Percentiles rank a stretch among this genome's conserved stretches.
phyloP scores from a whole-genome alignment of 2,329 filamentous ascomycete species.

The Penicillium glabrum region DNA sequence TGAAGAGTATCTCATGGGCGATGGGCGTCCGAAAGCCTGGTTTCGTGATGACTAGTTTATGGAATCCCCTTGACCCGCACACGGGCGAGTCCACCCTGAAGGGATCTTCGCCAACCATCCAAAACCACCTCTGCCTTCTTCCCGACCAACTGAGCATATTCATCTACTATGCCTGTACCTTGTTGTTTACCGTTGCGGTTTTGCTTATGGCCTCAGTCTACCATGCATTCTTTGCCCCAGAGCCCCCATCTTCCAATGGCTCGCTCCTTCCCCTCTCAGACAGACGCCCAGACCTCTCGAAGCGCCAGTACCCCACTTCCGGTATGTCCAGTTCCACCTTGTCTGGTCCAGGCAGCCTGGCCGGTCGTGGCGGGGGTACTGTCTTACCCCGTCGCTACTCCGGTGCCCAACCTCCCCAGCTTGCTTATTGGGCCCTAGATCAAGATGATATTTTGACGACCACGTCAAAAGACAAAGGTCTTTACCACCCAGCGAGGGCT shows the following conservation, averaged over 20 bases:
- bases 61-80: constrained; percentile 75
- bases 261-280: constrained; percentile 33
- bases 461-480: constrained; percentile 30
- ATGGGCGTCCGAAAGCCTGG: constrained; percentile 91
- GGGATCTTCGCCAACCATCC: constrained; percentile 58
- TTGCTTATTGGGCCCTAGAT: constrained; percentile 24
- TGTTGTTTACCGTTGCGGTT: constrained; percentile 52
- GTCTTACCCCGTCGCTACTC: constrained; percentile 21
- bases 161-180: constrained; percentile 70
- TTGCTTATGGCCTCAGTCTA: constrained; percentile 48
- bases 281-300: constrained; percentile 23
- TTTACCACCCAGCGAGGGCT: constrained; percentile 21
- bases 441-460: constrained; percentile 20
- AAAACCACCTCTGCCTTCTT: constrained; percentile 86
- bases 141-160: constrained; percentile 86
- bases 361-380: constrained; percentile 27
- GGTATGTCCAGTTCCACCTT: constrained; percentile 35
- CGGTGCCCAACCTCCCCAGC: constrained; percentile 15
- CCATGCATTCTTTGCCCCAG: constrained; percentile 25
- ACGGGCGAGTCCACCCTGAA: constrained; percentile 33
- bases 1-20: constrained; percentile 92
- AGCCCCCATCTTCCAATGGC: constrained; percentile 6
- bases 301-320: constrained; percentile 26
- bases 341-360: constrained; percentile 27
- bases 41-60: constrained; percentile 84